These are phyloP conservation scores for Astrothelium subdiscretum DNA, from an alignment of 495 filamentous ascomycete species.

Conservation along the genomic window DNA sequence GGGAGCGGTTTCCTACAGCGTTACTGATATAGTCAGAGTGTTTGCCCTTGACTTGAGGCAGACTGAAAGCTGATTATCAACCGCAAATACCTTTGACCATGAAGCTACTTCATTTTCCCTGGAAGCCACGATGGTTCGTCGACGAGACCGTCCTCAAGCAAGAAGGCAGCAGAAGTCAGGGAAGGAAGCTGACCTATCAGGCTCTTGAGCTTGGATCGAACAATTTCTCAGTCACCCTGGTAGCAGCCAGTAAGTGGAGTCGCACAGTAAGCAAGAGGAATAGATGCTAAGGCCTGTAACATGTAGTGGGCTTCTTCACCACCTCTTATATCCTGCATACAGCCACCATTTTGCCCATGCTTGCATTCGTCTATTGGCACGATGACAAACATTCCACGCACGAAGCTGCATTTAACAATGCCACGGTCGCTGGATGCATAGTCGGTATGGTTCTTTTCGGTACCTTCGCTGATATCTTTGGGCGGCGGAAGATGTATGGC, in stretches of 20 bases:
- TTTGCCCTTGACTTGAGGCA: not conserved
- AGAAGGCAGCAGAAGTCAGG: not conserved
- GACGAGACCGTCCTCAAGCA: not conserved
- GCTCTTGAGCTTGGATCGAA: not conserved
- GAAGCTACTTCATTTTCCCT: not conserved
- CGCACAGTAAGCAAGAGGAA: not conserved
- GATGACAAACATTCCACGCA: constrained; percentile 7
- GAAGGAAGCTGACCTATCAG: not conserved
- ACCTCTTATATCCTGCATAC: constrained; percentile 62
- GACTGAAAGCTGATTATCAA: not conserved
- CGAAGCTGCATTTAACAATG: constrained; percentile 42
- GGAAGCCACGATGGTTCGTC: not conserved
- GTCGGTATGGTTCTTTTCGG: constrained; percentile 52
- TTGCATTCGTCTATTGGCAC: constrained; percentile 47
- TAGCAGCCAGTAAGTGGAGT: not conserved
- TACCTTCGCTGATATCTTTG: constrained; percentile 47
- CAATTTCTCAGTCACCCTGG: not conserved
- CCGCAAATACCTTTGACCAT: not conserved
- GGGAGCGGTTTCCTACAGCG: not conserved
- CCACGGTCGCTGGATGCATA: constrained; percentile 46
- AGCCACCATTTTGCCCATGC: constrained; percentile 50
- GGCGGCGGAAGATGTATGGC: constrained; percentile 52
- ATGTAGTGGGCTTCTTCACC: constrained; percentile 46
- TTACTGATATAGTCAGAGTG: not conserved
- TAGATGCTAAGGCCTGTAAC: not conserved